These are phyloP conservation scores for Hawksworthiomyces lignivorus DNA, from an alignment of 2,329 filamentous ascomycete species.

Conservation along the genomic window DNA sequence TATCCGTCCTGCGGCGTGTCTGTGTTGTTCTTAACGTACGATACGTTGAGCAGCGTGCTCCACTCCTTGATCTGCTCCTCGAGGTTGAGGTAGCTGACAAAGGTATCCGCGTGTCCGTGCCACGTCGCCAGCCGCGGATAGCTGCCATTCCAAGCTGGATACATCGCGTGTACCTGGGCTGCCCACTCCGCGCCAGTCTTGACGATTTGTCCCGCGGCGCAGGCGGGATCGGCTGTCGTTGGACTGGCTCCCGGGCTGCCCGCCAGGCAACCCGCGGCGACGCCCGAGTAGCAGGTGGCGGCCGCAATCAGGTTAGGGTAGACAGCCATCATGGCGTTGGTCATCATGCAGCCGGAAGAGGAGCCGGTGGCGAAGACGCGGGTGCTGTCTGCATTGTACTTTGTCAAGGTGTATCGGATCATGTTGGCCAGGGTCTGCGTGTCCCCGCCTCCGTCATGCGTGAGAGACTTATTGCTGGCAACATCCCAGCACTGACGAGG, in stretches of 20 bases:
- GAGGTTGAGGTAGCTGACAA: conserved; percentile 34
- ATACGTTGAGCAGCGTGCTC: conserved; percentile 21
- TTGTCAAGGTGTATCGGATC: conserved; percentile 40
- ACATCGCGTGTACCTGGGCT: conserved; percentile 33
- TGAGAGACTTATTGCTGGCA: conserved; percentile 33
- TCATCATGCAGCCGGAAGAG: conserved; percentile 32
- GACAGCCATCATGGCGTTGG: conserved; percentile 24
- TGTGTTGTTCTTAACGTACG: conserved; percentile 17
- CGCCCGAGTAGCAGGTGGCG: conserved; percentile 23
- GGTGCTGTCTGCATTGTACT: conserved; percentile 36
- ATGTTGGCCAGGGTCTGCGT: conserved; percentile 42
- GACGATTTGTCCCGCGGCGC: conserved; percentile 34
- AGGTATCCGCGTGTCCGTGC: conserved; percentile 45
- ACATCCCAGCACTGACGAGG: conserved; percentile 45
- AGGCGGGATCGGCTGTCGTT: conserved; percentile 25
- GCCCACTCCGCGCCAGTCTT: conserved; percentile 39
- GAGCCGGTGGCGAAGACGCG: conserved; percentile 41
- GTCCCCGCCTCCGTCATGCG: conserved; percentile 43
- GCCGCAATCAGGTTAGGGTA: conserved; percentile 27
- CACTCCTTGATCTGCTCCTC: conserved; percentile 25
- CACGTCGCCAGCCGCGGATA: conserved; percentile 52
- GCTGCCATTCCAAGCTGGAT: conserved; percentile 30
- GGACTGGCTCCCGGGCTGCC: conserved; percentile 16
- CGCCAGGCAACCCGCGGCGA: conserved; percentile 21
- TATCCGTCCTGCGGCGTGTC: conserved; percentile 21